Evolutionary conservation across 2,329 filamentous ascomycete genomes (phyloP), one percentile per base, ranked within the genome.

Genomic region (Penicillium sp.): DNA sequence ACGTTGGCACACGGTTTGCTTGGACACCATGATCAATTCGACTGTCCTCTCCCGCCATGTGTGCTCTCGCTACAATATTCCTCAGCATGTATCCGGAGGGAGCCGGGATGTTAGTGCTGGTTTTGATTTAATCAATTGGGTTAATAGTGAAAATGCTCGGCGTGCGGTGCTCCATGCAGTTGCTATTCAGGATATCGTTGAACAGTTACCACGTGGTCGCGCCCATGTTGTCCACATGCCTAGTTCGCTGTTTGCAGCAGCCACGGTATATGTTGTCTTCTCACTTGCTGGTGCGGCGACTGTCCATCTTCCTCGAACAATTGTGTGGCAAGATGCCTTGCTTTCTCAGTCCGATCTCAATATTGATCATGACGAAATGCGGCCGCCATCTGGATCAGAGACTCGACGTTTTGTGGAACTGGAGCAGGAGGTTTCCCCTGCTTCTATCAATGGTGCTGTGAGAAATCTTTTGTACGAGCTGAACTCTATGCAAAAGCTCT

Each of bases 191-290:
- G 73, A 77, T 30, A 77, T 78, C 10, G 63, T 78, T 9, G 75
- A 78, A 48, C 70, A 76, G 51, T 56, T 78, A 7, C 75, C 75
- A 2, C 62, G 74, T 20, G 75, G 75, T 2, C 67, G 75, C 9
- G 74, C 75, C 2, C 75, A 78, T 54, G 74, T 73, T 0, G 71
- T 77, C 9, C 73, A 77, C 54, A 76, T 78, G 67, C 75, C 75
- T 1, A 72, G 67, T 44, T 74, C 74, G 0, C 63, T 78, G 1
- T 77, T 78, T 49, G 70, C 75, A 1, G 72, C 75, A 0, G 69
- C 75, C 2, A 76, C 75, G 0, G 65, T 77, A 3, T 78, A 77
- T 49, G 66, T 70, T 7, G 72, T 70, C 0, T 73, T 76, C 48
- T 71, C 69, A 1, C 64, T 78, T 5, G 68, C 71, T 0, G 74